Evolutionary conservation across 2,329 filamentous ascomycete species (phyloP).

Genomic region (Ceratocystis diversiconidia): DNA sequence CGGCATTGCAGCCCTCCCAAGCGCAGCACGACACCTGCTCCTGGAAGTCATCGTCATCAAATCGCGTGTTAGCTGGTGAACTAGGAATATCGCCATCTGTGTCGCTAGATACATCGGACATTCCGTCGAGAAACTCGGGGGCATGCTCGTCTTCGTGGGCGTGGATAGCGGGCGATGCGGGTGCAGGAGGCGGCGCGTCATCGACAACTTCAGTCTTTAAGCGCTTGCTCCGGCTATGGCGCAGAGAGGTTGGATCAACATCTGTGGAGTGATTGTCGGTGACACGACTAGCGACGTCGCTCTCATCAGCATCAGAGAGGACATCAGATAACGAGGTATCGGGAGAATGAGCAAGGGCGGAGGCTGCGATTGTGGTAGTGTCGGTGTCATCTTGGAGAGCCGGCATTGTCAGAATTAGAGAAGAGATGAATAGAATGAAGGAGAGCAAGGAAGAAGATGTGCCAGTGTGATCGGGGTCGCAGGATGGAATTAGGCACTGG

Average conservation of each 20-base stretch:
- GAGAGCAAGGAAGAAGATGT: too few relatives aligned
- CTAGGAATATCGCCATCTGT: conserved; percentile 73
- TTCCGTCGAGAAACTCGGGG: conserved; percentile 40
- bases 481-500: too few relatives aligned
- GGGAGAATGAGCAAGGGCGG: neutral
- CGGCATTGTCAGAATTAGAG: conserved; percentile 8
- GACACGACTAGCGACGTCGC: neutral
- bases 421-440: neutral
- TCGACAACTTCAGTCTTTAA: conserved; percentile 33
- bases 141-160: conserved; percentile 32
- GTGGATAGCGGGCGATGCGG: conserved; percentile 21
- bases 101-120: conserved; percentile 73
- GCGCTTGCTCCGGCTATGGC: conserved; percentile 27
- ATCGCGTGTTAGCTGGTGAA: conserved; percentile 50
- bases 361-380: neutral
- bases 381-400: conserved; percentile 11
- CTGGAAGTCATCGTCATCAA: conserved; percentile 60
- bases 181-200: conserved; percentile 32
- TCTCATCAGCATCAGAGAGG: conserved; percentile 28
- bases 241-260: conserved; percentile 23
- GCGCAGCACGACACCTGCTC: conserved; percentile 66
- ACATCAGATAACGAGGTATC: conserved; percentile 9
- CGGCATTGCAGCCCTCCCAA: conserved; percentile 61
- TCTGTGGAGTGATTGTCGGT: conserved; percentile 2
- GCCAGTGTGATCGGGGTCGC: too few relatives aligned